phyloP scores from a whole-genome alignment of 164 flowering plant genomes.

The Platanus orientalis region DNA sequence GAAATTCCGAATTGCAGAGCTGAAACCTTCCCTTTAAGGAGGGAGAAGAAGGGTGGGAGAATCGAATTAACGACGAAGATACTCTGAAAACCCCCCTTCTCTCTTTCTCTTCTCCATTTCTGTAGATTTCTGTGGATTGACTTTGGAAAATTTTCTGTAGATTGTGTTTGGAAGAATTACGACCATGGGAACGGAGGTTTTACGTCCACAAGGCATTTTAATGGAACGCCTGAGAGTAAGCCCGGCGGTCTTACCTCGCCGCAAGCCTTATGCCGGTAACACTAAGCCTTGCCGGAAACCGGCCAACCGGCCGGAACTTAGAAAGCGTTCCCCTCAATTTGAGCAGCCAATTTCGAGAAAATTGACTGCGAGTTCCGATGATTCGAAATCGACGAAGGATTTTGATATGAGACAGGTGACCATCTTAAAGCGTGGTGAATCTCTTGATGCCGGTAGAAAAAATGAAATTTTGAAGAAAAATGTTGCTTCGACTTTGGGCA shows the following conservation, averaged over 20 bases:
- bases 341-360: conserved; percentile 6
- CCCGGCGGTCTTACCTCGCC: conserved; percentile 17
- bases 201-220: conserved; percentile 25
- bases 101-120: neutral
- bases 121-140: neutral
- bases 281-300: conserved; percentile 9
- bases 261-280: conserved; percentile 6
- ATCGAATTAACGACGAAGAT: too few relatives aligned
- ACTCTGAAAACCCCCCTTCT: neutral
- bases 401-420: conserved; percentile 35
- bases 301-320: neutral
- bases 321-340: neutral
- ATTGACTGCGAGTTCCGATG: conserved; percentile 5
- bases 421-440: conserved; percentile 42
- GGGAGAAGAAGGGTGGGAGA: neutral
- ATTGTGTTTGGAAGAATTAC: too few relatives aligned
- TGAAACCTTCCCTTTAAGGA: too few relatives aligned
- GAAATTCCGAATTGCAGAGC: too few relatives aligned
- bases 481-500: too few relatives aligned
- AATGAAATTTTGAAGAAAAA: neutral
- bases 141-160: too few relatives aligned
- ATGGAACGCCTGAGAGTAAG: conserved; percentile 11
- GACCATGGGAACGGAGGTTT: conserved; percentile 37
- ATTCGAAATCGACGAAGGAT: conserved; percentile 10
- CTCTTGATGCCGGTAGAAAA: conserved; percentile 9